Evolutionary conservation across 192 early-diverging fungal species (phyloP), one percentile per base, ranked within the genome.

Genomic region (Coemansia sp.): DNA sequence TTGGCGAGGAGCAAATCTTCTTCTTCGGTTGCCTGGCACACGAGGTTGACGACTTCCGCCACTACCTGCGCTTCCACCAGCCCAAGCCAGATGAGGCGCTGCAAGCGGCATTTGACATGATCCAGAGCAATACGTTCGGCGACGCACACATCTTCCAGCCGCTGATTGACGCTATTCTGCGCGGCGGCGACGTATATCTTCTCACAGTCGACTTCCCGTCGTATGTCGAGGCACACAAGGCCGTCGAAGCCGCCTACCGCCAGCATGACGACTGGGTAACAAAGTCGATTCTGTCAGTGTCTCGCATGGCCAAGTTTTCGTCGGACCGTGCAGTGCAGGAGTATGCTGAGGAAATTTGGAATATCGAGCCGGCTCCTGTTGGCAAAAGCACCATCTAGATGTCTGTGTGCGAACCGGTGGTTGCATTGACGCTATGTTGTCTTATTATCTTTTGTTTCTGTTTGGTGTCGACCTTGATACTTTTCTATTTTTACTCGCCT

Each of bases 1-100:
- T 96, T 73, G 95, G 95, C 22, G 88, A 92, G 57, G 95, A 99
- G 42, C 96, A 99, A 83, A 99, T 99, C 76, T 97, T 94, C 82
- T 87, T 95, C 82, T 99, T 99, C 88, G 97, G 97, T 42, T 86
- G 88, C 65, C 80, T 94, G 64, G 90, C 97, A 11, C 85, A 93
- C 39, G 87, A 95, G 70, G 97, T 98, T 1, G 95, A 94, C 66
- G 95, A 98, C 68, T 86, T 96, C 63, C 91, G 97, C 56, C 94
- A 98, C 78, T 87, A 87, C 30, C 90, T 97, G 75, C 87, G 89
- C 84, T 94, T 93, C 82, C 88, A 89, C 62, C 79, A 86, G 51
- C 85, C 88, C 31, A 82, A 87, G 31, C 88, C 95, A 65, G 90
- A 96, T 70, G 77, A 87, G 22, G 84, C 88, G 69, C 87, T 98